Evolutionary conservation across 78 protist species (phyloP), one percentile per base, ranked within the genome.

Genomic region (Chrysochromulina parva): DNA sequence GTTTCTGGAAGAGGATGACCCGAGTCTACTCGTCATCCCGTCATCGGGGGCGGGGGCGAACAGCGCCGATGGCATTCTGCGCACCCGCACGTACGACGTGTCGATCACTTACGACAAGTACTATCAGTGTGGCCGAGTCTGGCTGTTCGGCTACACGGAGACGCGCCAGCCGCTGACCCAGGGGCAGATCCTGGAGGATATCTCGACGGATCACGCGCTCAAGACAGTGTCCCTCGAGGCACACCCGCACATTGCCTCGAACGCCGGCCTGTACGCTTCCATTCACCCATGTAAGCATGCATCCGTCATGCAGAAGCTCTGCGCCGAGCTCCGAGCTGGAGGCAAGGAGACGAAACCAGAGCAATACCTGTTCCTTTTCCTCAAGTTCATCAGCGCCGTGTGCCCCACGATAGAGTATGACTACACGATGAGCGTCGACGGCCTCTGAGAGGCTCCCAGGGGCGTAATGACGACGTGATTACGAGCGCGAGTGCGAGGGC

Each of bases 371-470:
- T 92, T 96, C 93, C 90, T 96, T 50, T 97, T 98, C 93, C 94
- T 97, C 59, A 98, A 98, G 94, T 98, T 98, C 88, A 93, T 98
- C 54, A 91, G 95, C 38, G 53, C 96, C 50, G 98, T 97, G 52
- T 96, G 97, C 53, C 99, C 99, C 60, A 98, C 99, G 57, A 98
- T 98, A 48, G 97, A 97, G 66, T 98, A 97, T 86, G 99, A 98
- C 91, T 96, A 90, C 91, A 96, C 98, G 65, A 66, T 95, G 17
- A 4, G n/a, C 5, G 22, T 78, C 24, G 86, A 78, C 13, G 86
- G 86, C 20, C 11, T 78, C 1, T 78, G 85, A 76, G 81, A n/a
- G 3, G 38, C 80, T 24, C 48, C 74, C 20, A 38, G 38, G 38
- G 38, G 38, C 38, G 38, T 38, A 38, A 38, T 38, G 38, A 38